Evolutionary conservation across 805 yeast species (phyloP), one percentile per base, ranked within the genome.

Genomic region (Ogataea dorogensis): DNA sequence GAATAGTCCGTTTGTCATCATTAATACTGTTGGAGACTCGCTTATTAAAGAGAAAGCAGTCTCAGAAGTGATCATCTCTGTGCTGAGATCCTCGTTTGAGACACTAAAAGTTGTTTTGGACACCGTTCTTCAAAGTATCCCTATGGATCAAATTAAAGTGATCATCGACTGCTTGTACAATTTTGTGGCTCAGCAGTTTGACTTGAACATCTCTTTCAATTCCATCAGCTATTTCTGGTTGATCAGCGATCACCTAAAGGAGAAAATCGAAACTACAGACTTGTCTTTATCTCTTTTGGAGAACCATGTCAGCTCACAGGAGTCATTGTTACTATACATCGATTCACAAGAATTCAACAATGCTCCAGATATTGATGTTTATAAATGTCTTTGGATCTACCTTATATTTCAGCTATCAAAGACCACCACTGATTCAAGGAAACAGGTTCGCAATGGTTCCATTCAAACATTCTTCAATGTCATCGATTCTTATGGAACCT

Each of bases 151-250:
- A 37, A 67, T 86, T 23, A 73, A 71, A 40, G 67, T 70, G 2
- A 71, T 89, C 25, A 77, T 88, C 40, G 87, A 86, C 44, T 77
- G 89, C 1, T 64, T 91, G 23, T 74, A 71, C 49, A 73, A 77
- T 43, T 91, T 86, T 59, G 80, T 86, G 21, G 61, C 70, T 2
- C 98, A 93, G 51, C 63, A 59, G 1, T 68, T 66, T 44, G 96
- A 91, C 47, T 59, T 91, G 46, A 91, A 91, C 56, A 85, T 87
- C 14, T 86, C 97, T 0, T 88, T 91, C 55, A 86, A 95, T 31
- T 81, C 96, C 0, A 84, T 88, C 7, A 86, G 96, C 48, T 84
- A 88, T 47, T 89, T 88, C 53, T 91, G 98, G 98, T 59, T 84
- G 11, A 77, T 93, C 3, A 85, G 96, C 49, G 98, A 93, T 51